phyloP scores from a whole-genome alignment of 2,329 filamentous ascomycete species.

The Penicillium glabrum region DNA sequence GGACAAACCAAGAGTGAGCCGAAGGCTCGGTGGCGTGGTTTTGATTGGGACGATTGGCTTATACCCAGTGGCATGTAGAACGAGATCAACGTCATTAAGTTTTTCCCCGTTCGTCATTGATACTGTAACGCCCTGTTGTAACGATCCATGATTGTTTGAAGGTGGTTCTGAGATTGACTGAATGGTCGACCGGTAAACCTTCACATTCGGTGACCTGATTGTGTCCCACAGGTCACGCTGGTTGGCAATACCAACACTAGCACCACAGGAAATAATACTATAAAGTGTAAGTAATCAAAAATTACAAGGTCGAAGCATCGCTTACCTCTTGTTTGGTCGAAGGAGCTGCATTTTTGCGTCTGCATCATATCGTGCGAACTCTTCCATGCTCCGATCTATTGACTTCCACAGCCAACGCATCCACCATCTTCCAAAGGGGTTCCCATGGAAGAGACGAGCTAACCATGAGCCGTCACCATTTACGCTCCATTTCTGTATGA shows the following conservation, averaged over 20 bases:
- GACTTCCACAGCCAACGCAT: slow-evolving; percentile 20
- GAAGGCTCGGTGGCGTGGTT: slow-evolving; percentile 14
- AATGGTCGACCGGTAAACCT: slow-evolving; percentile 22
- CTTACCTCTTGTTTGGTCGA: slow-evolving; percentile 19
- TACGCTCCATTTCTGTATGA: background rate
- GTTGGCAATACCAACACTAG: slow-evolving; percentile 24
- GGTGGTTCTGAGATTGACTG: background rate
- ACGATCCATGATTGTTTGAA: background rate
- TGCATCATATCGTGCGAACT: slow-evolving; percentile 14
- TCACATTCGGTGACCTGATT: slow-evolving; percentile 18
- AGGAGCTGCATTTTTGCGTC: slow-evolving; percentile 21
- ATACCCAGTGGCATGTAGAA: slow-evolving; percentile 25
- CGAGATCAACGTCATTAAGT: slow-evolving; percentile 18
- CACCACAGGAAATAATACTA: slow-evolving; percentile 23
- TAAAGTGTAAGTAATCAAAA: background rate
- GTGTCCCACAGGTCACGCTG: slow-evolving; percentile 25
- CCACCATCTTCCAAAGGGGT: slow-evolving; percentile 20
- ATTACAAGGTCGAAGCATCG: too few relatives aligned
- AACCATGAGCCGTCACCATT: slow-evolving; percentile 23
- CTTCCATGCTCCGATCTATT: slow-evolving; percentile 13
- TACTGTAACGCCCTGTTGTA: background rate
- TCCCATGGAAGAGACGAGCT: slow-evolving; percentile 20
- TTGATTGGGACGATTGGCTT: slow-evolving; percentile 20
- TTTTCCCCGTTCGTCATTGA: slow-evolving; percentile 6
- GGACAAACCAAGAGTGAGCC: slow-evolving; percentile 16